Conservation (phyloP, 2,329 filamentous ascomycete species). For the Curvularia sp. region DNA sequence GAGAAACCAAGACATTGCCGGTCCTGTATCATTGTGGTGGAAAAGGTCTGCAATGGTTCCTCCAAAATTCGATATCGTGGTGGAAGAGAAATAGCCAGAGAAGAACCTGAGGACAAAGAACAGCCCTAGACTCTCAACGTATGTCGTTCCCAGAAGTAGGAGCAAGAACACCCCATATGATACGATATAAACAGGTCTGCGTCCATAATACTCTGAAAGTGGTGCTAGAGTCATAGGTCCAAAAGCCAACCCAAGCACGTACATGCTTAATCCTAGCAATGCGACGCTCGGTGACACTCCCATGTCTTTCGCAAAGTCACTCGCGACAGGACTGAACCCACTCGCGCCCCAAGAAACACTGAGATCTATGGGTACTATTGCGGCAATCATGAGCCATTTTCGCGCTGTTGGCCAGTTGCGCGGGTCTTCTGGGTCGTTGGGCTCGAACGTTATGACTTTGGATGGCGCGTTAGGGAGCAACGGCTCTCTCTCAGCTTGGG, state of each 20-base stretch:
- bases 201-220: constrained; percentile 52
- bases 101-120: constrained; percentile 56
- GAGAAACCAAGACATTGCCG: constrained; percentile 54
- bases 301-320: constrained; percentile 55
- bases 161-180: constrained; percentile 55
- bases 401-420: constrained; percentile 44
- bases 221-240: constrained; percentile 49
- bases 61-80: constrained; percentile 52
- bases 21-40: constrained; percentile 53
- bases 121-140: constrained; percentile 52
- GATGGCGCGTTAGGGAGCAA: constrained; percentile 14
- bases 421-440: constrained; percentile 41
- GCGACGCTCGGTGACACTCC: constrained; percentile 52
- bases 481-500: constrained; percentile 15
- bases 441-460: constrained; percentile 26
- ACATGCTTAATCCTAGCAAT: constrained; percentile 57
- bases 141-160: constrained; percentile 54
- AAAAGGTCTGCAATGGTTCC: constrained; percentile 58
- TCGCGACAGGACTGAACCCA: constrained; percentile 56
- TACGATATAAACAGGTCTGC: constrained; percentile 54
- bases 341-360: constrained; percentile 56
- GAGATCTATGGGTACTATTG: constrained; percentile 48
- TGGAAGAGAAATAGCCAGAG: constrained; percentile 56
- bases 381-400: constrained; percentile 49
- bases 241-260: constrained; percentile 57